Evolutionary conservation across 1,139 yeast species (phyloP).

Genomic region (Taphrina wiesneri): DNA sequence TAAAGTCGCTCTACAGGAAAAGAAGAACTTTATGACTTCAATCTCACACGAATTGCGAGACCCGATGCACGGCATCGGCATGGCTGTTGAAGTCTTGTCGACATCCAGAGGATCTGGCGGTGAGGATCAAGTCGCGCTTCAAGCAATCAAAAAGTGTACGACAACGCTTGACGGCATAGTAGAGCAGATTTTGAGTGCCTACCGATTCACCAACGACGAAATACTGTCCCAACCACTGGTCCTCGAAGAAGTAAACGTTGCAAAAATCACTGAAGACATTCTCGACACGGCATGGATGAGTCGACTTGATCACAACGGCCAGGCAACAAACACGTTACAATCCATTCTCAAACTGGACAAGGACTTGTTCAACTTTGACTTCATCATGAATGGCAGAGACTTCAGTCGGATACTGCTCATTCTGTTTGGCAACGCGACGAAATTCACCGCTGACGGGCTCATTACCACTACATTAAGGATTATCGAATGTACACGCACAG

Average conservation of each 20-base stretch:
- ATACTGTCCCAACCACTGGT: background rate
- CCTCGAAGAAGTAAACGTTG: background rate
- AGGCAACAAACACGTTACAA: background rate
- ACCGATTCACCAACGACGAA: background rate
- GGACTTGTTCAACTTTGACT: background rate
- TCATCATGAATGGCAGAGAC: slow-evolving; percentile 9
- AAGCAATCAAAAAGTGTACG: slow-evolving; percentile 21
- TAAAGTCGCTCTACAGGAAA: slow-evolving; percentile 9
- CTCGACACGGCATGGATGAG: slow-evolving; percentile 24
- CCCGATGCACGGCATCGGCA: slow-evolving; percentile 32
- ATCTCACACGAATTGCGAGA: slow-evolving; percentile 31
- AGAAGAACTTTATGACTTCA: slow-evolving; percentile 20
- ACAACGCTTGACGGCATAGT: slow-evolving; percentile 14
- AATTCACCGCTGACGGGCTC: slow-evolving; percentile 76
- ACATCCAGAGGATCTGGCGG: background rate
- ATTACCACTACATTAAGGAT: slow-evolving; percentile 43
- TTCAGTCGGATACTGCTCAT: slow-evolving; percentile 79
- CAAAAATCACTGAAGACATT: background rate
- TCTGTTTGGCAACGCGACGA: slow-evolving; percentile 83
- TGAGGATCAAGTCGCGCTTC: background rate
- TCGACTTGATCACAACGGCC: background rate
- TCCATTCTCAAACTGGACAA: background rate
- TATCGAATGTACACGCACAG: background rate
- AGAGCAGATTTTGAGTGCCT: slow-evolving; percentile 5
- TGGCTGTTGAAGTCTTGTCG: slow-evolving; percentile 9